Base-by-base conservation (phyloP, 805 yeast genomes). In the Pichia deserticola region DNA sequence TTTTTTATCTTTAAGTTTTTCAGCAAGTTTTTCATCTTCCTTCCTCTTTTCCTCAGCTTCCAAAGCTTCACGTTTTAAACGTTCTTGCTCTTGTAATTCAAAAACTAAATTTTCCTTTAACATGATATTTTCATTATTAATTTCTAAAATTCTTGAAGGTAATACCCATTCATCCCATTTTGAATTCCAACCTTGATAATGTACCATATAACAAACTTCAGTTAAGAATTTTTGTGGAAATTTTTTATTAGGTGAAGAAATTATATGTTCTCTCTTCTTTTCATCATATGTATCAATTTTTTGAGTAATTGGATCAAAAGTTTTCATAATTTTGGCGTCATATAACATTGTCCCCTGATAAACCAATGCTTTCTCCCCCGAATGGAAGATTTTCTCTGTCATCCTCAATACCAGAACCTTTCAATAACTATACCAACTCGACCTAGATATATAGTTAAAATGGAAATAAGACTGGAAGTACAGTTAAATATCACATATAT, bases 91-190 rank as follows among this genome's bases (percentile, higher is more conserved):
- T 34, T 39, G 38, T 33, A 39, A 30, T 35, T 47, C 42, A 36
- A 32, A 33, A 78, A 77, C 54, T 12, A 87, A 66, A 53, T 78
- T 82, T 55, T 81, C 78, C 64, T 84, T 87, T 45, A 79, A 67
- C 44, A 74, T 69, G 47, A 84, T 57, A 59, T 86, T 89, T 55
- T 84, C 95, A 33, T 79, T 83, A 45, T 76, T 85, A 60, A 73
- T 74, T 54, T 80, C 84, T 60, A 87, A 70, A 6, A 92, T 76
- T 36, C 98, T 69, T 38, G 79, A 82, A 7, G 67, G 65, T 1
- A 78, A 76, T 1, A 92, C 92, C 99, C 99, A 92, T 65, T 92
- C 99, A 63, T 92, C 98, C 96, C 97, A 92, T 51, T 89, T 82
- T 15, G 83, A 67, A 60, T 90, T 92, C 99, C 99, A 92, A 3